Base-by-base conservation (phyloP, 2,329 filamentous ascomycete genomes). In the Botrytis byssoidea region DNA sequence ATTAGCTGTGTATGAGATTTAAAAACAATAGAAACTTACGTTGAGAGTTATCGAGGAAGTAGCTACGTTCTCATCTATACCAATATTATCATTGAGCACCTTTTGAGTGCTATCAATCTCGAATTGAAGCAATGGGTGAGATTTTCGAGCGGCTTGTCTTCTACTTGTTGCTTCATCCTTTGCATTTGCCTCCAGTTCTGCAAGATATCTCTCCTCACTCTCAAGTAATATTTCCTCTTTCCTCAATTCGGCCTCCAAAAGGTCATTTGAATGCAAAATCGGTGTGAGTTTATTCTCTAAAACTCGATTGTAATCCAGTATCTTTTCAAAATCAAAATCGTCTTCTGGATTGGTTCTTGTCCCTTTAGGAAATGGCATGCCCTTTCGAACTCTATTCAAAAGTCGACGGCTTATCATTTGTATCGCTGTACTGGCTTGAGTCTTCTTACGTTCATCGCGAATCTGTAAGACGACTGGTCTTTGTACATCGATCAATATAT, bases 301-400 rank as follows among this genome's bases (percentile, higher is more conserved):
- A 14, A 82, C 82, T 73, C 85, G 83, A 75, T 88, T 88, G n/a
- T 86, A 86, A 77, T 90, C 87, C 14, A 91, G 83, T 22, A 90
- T 86, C 77, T 85, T 87, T 79, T 93, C 91, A 76, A 90, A 90
- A 78, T 92, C 87, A 65, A 93, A 88, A 79, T 91, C 89, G 42
- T 85, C 83, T 63, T 87, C 87, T 68, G 88, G 85, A 25, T 85
- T 83, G 12, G 83, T 85, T 70, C 82, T 82, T 60, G 82, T 82
- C 4, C 86, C 84, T 0, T 88, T 89, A 1, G 91, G 91, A 79
- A 93, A 92, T n/a, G 90, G 90, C 70, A 92, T 84, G 18, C 88
- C 88, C 48, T 85, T 86, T 25, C 84, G 81, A 9, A 93, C 82
- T 78, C 90, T 91, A 66, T 84, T 85, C 51, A 86, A 82, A 48